phyloP scores from a whole-genome alignment of 768 basidiomycete species.

The Calocera viscosa region DNA sequence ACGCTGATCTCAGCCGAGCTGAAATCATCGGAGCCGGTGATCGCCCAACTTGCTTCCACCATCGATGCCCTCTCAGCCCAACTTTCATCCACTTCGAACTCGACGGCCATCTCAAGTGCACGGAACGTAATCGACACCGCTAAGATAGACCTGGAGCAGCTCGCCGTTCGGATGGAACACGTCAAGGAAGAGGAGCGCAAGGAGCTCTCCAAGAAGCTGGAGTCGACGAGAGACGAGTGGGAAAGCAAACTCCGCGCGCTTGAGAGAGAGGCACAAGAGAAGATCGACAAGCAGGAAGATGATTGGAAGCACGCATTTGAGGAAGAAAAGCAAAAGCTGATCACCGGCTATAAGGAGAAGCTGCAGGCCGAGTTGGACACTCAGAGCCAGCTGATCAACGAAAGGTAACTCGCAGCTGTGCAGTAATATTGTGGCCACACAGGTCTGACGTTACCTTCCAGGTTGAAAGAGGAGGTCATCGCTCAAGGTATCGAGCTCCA shows the following conservation, averaged over 20 bases:
- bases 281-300: conserved; percentile 72
- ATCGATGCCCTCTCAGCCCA: conserved; percentile 86
- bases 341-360: conserved; percentile 72
- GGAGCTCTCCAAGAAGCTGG: conserved; percentile 52
- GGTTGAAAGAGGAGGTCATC: conserved; percentile 86
- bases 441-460: conserved; percentile 24
- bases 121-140: conserved; percentile 67
- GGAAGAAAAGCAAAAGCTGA: conserved; percentile 57
- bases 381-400: conserved; percentile 87
- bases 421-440: background rate
- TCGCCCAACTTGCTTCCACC: conserved; percentile 78
- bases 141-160: conserved; percentile 62
- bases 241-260: conserved; percentile 64
- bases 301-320: conserved; percentile 73
- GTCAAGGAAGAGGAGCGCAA: conserved; percentile 67
- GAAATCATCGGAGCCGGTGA: conserved; percentile 72
- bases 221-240: conserved; percentile 68
- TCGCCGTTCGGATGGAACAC: conserved; percentile 63
- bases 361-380: conserved; percentile 71
- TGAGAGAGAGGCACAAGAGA: conserved; percentile 76
- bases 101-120: conserved; percentile 52
- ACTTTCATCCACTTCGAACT: conserved; percentile 48
- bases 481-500: conserved; percentile 97
- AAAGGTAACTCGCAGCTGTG: conserved; percentile 49
- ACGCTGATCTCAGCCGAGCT: conserved; percentile 59